A percentile compares a stretch with the other conserved stretches of the same genome.
Conservation (phyloP, 1,139 yeast genomes). For the Hyphopichia buzzinii region DNA sequence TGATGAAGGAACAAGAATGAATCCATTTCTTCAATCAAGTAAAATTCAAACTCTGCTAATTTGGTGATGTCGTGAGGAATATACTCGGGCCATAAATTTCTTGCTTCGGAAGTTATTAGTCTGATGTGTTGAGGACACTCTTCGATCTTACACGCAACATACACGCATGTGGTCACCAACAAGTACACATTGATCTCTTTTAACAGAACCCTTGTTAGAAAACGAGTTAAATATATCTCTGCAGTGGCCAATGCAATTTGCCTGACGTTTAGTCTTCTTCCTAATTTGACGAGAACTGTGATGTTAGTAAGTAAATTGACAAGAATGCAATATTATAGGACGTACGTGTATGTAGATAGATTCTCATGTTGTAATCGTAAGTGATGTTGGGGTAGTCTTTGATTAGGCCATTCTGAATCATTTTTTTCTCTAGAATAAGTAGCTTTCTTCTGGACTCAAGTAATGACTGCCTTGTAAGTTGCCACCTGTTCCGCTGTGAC, state of each 20-base stretch:
- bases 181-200: slow-evolving; percentile 82
- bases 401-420: slow-evolving; percentile 47
- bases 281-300: slow-evolving; percentile 62
- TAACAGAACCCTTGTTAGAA: slow-evolving; percentile 67
- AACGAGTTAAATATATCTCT: slow-evolving; percentile 75
- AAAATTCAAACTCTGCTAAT: slow-evolving; percentile 95
- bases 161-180: slow-evolving; percentile 79
- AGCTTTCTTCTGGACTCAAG: slow-evolving; percentile 40
- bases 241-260: slow-evolving; percentile 89
- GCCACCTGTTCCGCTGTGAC: slow-evolving; percentile 45
- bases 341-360: slow-evolving; percentile 57
- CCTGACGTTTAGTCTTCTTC: slow-evolving; percentile 71
- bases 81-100: slow-evolving; percentile 92
- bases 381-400: slow-evolving; percentile 44
- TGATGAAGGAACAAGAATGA: slow-evolving; percentile 81
- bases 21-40: slow-evolving; percentile 84
- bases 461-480: slow-evolving; percentile 38
- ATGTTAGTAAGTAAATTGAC: slow-evolving; percentile 11
- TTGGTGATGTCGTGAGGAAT: slow-evolving; percentile 90
- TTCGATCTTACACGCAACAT: slow-evolving; percentile 89
- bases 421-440: slow-evolving; percentile 39
- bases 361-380: slow-evolving; percentile 63
- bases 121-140: slow-evolving; percentile 95
- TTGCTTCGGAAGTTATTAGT: slow-evolving; percentile 76
- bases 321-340: slow-evolving; percentile 4